Base-by-base conservation (phyloP, 805 yeast genomes). In the Saccharomycopsis sp. region DNA sequence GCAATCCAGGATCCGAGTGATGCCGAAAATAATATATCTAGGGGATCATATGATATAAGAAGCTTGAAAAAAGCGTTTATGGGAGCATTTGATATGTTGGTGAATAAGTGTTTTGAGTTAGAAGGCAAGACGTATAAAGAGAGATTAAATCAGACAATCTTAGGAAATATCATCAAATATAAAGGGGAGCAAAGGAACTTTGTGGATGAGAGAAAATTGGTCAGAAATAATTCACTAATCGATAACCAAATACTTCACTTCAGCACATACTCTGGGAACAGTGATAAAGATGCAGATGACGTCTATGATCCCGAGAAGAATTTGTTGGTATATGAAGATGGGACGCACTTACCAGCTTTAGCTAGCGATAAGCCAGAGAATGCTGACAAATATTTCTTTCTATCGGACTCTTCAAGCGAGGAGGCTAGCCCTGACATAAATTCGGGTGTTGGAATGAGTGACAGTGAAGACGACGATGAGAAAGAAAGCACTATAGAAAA, bases 1-100 rank as follows among this genome's bases (percentile, higher is more conserved):
- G 85, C 90, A 1, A 87, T 92, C 34, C 92, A 87, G 70, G 98
- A 92, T 67, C 98, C 98, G 1, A 84, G 86, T 53, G 97, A 91
- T 66, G 74, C 83, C 1, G 62, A 74, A n/a, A 92, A 92, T 67
- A 92, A 92, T 68, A 85, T 92, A 52, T 83, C 94, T 51, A 76
- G 96, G 64, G 89, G 97, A 2, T 84, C 96, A 1, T 89, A 83
- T 73, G 91, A 91, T 68, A 73, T 89, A 48, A 72, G 89, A 44
- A 89, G 85, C 64, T 79, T 92, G 57, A 89, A 87, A 67, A 84
- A 89, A 64, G 89, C 97, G 0, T 91, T 92, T 73, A 84, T 85
- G 16, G 96, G 96, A 47, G 97, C 97, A 0, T 91, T 78, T 72
- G 94, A 88, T 66, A 68, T 90, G 56, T 72, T 91, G 40, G 80